Evolutionary conservation across 2,329 filamentous ascomycete species (phyloP).

Genomic region (Ilyonectria robusta): DNA sequence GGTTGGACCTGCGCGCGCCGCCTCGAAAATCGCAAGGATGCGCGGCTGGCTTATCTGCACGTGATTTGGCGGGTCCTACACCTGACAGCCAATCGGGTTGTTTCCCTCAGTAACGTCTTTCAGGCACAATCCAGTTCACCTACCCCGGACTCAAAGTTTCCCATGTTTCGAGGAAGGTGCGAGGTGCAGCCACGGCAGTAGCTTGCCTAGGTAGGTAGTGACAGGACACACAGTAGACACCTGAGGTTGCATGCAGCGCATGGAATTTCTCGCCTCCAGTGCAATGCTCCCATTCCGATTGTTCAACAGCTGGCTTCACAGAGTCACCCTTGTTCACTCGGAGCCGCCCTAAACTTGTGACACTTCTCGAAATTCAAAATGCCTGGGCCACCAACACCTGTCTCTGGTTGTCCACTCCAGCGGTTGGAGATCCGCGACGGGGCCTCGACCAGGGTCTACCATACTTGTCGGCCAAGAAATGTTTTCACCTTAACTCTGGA

Average conservation of each 20-base stretch:
- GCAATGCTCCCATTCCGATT: background rate
- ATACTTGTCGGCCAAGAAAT: conserved; percentile 36
- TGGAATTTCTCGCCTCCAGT: background rate
- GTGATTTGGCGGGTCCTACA: conserved; percentile 6
- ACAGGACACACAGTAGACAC: background rate
- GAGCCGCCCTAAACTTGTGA: background rate
- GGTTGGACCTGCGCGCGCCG: conserved; percentile 25
- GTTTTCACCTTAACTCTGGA: conserved; percentile 49
- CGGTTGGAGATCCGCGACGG: conserved; percentile 49
- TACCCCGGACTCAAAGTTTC: conserved; percentile 20
- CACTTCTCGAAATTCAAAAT: conserved; percentile 33
- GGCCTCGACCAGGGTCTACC: conserved; percentile 37
- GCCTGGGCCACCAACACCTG: conserved; percentile 48
- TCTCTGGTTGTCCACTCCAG: conserved; percentile 49
- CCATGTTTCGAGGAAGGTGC: conserved; percentile 13
- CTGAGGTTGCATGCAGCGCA: background rate
- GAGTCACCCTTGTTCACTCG: background rate
- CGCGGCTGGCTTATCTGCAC: conserved; percentile 28
- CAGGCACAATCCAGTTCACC: conserved; percentile 10
- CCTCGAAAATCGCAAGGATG: conserved; percentile 31
- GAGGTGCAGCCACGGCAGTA: background rate
- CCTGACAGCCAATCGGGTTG: conserved; percentile 44
- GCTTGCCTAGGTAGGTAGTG: background rate
- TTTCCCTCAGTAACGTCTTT: conserved; percentile 30
- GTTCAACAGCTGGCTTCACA: background rate